Percentiles rank a stretch among this genome's conserved stretches.
Conservation (phyloP, 2,329 filamentous ascomycete species). For the Tolypocladium guangdongense region DNA sequence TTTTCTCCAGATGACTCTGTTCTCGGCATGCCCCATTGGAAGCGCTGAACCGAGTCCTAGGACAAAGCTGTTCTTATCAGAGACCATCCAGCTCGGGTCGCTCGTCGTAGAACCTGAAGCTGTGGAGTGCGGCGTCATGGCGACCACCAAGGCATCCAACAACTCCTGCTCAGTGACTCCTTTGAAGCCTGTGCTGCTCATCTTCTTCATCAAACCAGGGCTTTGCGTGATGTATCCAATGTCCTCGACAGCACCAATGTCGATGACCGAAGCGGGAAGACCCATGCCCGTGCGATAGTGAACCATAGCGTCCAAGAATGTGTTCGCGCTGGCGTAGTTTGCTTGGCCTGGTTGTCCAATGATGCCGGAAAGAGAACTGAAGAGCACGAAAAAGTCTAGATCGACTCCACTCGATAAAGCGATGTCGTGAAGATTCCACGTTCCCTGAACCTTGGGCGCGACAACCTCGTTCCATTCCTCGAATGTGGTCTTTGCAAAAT, state of each 20-base stretch:
- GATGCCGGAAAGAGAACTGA: constrained; percentile 22
- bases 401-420: not conserved
- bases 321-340: constrained; percentile 30
- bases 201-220: not conserved
- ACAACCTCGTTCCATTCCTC: constrained; percentile 16
- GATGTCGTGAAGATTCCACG: constrained; percentile 22
- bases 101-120: not conserved
- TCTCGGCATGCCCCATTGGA: constrained; percentile 5
- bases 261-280: constrained; percentile 13
- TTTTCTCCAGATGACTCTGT: constrained; percentile 7
- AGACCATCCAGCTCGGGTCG: not conserved
- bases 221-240: constrained; percentile 19
- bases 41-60: constrained; percentile 8
- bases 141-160: not conserved
- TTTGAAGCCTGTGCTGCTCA: not conserved
- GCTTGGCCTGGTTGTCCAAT: constrained; percentile 24
- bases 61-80: constrained; percentile 2
- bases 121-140: not conserved
- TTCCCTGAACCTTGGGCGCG: constrained; percentile 20
- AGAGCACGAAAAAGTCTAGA: constrained; percentile 27
- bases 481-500: constrained; percentile 11
- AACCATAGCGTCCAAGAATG: constrained; percentile 25
- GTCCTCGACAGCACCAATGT: constrained; percentile 23
- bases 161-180: not conserved
- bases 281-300: constrained; percentile 16